Evolutionary conservation across 179 eudicot genomes (phyloP).

Genomic region (Beta corolliflora): DNA sequence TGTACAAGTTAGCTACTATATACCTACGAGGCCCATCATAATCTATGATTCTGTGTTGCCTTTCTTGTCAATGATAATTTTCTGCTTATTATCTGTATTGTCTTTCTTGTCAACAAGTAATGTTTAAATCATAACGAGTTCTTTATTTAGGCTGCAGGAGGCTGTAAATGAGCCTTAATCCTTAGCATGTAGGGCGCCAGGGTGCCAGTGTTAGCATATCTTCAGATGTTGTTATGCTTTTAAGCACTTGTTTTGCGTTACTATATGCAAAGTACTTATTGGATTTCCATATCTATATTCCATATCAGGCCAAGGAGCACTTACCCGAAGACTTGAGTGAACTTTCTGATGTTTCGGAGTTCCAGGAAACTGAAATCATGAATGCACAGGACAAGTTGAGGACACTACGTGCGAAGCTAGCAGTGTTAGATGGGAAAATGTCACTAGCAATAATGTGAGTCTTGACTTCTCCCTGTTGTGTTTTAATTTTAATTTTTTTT

Average conservation of each 20-base stretch:
- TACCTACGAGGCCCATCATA: neutral
- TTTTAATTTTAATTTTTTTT: neutral
- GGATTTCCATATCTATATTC: slow-evolving; percentile 1
- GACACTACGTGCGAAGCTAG: slow-evolving; percentile 74
- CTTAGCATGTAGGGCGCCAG: neutral
- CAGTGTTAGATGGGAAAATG: slow-evolving; percentile 85
- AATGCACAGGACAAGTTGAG: slow-evolving; percentile 60
- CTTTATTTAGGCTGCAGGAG: no score
- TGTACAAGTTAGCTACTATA: neutral
- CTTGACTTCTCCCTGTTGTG: neutral
- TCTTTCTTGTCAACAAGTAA: neutral
- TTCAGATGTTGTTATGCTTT: neutral
- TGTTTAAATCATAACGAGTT: neutral
- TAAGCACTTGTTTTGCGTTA: neutral
- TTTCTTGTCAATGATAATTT: neutral
- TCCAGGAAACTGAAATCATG: slow-evolving; percentile 85
- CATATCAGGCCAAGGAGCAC: slow-evolving; percentile 46
- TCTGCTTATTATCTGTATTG: neutral
- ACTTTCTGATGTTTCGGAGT: slow-evolving; percentile 84
- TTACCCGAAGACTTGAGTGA: slow-evolving; percentile 45
- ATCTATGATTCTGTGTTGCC: neutral
- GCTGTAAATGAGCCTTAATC: neutral
- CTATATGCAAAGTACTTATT: neutral
- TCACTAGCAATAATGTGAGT: slow-evolving; percentile 68
- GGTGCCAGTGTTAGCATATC: neutral